Evolutionary conservation across 1,284 basidiomycete genomes (phyloP), one percentile per base, ranked within the genome.

Genomic region (Malassezia psittaci): DNA sequence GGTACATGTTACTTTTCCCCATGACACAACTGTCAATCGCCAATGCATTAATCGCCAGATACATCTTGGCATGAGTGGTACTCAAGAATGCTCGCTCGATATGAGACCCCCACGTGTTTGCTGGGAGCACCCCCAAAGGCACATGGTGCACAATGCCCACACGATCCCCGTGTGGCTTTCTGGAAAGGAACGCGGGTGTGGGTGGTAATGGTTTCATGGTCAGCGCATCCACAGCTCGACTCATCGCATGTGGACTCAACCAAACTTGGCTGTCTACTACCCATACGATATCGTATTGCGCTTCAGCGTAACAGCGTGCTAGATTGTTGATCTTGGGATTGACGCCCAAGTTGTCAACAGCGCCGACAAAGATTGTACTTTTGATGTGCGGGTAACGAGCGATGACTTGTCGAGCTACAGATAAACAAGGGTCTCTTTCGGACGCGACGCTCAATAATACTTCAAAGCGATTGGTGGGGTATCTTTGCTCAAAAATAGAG

Each of bases 311-410:
- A 3, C 90, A 81, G 37, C 83, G 82, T 59, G 93, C 82, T 38
- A 98, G 83, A 73, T 98, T 98, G 79, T 96, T 96, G 68, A 99
- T 85, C 79, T 98, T 98, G 1, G 94, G 94, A 69, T 99, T 98
- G 38, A 90, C 85, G 2, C 93, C 91, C 16, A 93, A 76, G 12
- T 62, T 54, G 33, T 77, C 74, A 46, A 77, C 75, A 56, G 43
- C 43, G 78, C 78, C 67, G 15, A 72, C 60, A 12, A 72, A 50
- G 57, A 72, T 66, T 35, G 53, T 59, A 15, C 64, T 61, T 12
- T 61, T 42, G 16, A 71, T 55, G 34, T 62, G 52, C 3, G 72
- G 69, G 45, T 72, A 72, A 1, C 62, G 59, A 13, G 56, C 59
- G 15, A 58, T 42, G 8, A 74, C 67, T 49, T 65, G 63, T 10